phyloP scores from a whole-genome alignment of 2,329 filamentous ascomycete genomes.

The Amylocarpus encephaloides region DNA sequence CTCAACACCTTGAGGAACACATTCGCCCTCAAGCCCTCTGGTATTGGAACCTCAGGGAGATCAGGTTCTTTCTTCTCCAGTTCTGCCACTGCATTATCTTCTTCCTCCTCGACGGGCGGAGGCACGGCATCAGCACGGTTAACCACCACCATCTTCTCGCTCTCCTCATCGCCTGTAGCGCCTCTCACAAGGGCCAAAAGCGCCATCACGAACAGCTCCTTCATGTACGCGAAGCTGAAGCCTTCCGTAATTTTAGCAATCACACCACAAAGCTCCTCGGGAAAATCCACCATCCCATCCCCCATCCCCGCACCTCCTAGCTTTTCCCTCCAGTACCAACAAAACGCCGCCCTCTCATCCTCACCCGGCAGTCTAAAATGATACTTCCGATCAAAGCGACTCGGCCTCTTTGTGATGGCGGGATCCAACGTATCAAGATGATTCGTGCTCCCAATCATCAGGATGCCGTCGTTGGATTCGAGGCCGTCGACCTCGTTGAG shows the following conservation, averaged over 20 bases:
- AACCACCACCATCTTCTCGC: constrained; percentile 34
- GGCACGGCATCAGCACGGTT: background rate
- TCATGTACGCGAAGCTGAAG: constrained; percentile 65
- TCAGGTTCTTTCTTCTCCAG: constrained; percentile 6
- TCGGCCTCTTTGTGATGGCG: constrained; percentile 58
- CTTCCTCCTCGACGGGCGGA: constrained; percentile 39
- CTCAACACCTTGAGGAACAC: constrained; percentile 18
- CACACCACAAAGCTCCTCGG: constrained; percentile 47
- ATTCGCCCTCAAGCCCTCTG: constrained; percentile 19
- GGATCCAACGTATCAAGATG: constrained; percentile 60
- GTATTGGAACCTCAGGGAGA: constrained; percentile 17
- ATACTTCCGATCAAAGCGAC: constrained; percentile 61
- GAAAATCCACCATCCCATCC: constrained; percentile 53
- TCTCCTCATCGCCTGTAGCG: constrained; percentile 45
- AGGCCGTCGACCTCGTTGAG: constrained; percentile 68
- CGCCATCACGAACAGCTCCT: constrained; percentile 60
- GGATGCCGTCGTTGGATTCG: constrained; percentile 62
- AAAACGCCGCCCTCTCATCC: constrained; percentile 50
- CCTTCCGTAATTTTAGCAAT: constrained; percentile 54
- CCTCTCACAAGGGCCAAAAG: constrained; percentile 46
- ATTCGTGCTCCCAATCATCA: constrained; percentile 63
- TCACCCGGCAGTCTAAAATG: constrained; percentile 52
- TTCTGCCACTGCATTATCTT: constrained; percentile 26
- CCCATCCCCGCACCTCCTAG: constrained; percentile 46
- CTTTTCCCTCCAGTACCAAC: constrained; percentile 55